Conservation (phyloP, 495 filamentous ascomycete species). For the Antarctomyces pellizariae region DNA sequence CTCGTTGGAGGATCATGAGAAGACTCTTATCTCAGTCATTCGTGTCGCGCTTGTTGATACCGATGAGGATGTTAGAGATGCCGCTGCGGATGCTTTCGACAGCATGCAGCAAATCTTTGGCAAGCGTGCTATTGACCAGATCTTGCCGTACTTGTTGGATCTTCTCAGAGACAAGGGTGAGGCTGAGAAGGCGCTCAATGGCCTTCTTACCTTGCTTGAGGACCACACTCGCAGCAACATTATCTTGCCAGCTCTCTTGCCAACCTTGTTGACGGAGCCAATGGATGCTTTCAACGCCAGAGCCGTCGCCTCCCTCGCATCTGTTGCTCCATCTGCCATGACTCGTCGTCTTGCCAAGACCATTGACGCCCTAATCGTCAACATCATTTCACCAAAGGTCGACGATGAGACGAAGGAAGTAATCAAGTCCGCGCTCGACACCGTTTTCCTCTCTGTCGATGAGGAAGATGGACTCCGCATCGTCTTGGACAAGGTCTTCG, state of each 20-base stretch:
- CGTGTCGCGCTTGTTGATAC: constrained; percentile 80
- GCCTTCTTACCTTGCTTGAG: constrained; percentile 75
- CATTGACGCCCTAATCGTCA: constrained; percentile 81
- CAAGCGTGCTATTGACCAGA: constrained; percentile 83
- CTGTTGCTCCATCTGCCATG: constrained; percentile 75
- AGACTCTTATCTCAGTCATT: constrained; percentile 80
- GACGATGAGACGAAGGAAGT: constrained; percentile 56
- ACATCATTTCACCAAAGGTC: constrained; percentile 51
- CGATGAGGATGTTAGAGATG: constrained; percentile 75
- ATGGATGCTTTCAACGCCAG: constrained; percentile 86
- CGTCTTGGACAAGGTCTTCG: constrained; percentile 69
- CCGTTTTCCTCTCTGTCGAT: constrained; percentile 76
- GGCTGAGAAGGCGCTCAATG: constrained; percentile 78
- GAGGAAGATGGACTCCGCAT: constrained; percentile 89
- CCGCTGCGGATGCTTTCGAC: constrained; percentile 92
- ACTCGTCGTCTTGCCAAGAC: constrained; percentile 72
- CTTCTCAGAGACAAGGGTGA: constrained; percentile 65
- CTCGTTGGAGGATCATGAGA: constrained; percentile 80
- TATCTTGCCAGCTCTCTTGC: constrained; percentile 87
- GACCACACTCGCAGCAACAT: constrained; percentile 87
- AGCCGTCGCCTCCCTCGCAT: constrained; percentile 74
- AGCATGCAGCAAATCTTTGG: constrained; percentile 79
- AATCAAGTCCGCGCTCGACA: constrained; percentile 58
- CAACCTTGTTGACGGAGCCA: constrained; percentile 71
- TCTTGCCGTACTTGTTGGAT: constrained; percentile 74